Conservation (phyloP, 768 basidiomycete genomes). For the Gymnopilus junonius region DNA sequence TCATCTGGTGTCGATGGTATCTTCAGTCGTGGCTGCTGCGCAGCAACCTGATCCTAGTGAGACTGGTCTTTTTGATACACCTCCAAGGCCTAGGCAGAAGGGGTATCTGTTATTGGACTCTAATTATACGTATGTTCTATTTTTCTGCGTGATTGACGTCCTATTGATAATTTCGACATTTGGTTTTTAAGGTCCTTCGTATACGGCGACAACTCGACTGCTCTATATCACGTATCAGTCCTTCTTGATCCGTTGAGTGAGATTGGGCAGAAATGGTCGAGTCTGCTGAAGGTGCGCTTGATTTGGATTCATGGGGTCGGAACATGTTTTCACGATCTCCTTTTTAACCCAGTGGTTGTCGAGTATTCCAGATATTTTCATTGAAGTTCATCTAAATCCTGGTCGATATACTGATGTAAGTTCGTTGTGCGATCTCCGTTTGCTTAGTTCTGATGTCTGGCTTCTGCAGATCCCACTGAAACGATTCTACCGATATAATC, state of each 20-base stretch:
- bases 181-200: constrained; percentile 60
- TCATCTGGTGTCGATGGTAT: constrained; percentile 63
- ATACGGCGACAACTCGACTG: constrained; percentile 68
- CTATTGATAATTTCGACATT: not conserved
- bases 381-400: constrained; percentile 86
- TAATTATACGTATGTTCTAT: constrained; percentile 62
- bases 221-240: constrained; percentile 71
- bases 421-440: not conserved
- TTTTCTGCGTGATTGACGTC: not conserved
- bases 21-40: constrained; percentile 74
- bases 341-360: constrained; percentile 58
- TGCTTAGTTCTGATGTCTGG: not conserved
- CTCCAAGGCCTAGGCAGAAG: constrained; percentile 58
- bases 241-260: constrained; percentile 88
- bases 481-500: constrained; percentile 86
- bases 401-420: constrained; percentile 67
- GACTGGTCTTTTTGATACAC: constrained; percentile 71
- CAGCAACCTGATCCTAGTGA: constrained; percentile 77
- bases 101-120: constrained; percentile 65
- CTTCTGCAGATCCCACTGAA: constrained; percentile 78
- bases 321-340: not conserved
- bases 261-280: constrained; percentile 84
- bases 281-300: constrained; percentile 65
- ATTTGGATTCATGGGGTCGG: not conserved
- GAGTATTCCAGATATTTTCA: constrained; percentile 62